phyloP scores from a whole-genome alignment of 1,139 yeast species.

The Nakaseomyces glabratus region DNA sequence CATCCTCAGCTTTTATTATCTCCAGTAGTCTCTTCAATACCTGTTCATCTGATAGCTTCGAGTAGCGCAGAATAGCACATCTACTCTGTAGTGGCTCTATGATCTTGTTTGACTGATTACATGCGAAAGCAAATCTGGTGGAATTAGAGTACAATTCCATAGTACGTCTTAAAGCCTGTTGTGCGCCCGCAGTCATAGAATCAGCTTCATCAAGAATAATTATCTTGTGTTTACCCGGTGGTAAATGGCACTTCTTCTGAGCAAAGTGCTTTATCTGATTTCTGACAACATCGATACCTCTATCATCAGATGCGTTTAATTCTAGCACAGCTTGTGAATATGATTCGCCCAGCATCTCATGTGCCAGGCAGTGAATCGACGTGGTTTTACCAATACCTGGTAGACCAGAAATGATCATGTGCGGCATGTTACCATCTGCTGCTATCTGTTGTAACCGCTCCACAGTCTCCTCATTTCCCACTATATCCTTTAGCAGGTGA shows the following conservation, averaged over 20 bases:
- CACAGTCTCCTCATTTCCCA: conserved; percentile 87
- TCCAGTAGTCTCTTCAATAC: conserved; percentile 69
- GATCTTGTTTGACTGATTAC: conserved; percentile 88
- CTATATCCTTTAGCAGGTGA: conserved; percentile 64
- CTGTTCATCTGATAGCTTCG: conserved; percentile 75
- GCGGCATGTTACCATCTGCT: conserved; percentile 93
- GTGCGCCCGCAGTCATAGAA: conserved; percentile 88
- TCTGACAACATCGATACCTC: conserved; percentile 93
- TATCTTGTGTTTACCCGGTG: conserved; percentile 73
- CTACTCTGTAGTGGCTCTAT: conserved; percentile 95
- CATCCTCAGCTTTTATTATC: conserved; percentile 59
- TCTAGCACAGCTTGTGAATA: conserved; percentile 82
- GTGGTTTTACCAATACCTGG: conserved; percentile 99
- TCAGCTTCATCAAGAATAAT: conserved; percentile 92
- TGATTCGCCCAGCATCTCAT: conserved; percentile 66
- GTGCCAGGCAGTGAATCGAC: conserved; percentile 81
- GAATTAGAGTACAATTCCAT: conserved; percentile 94
- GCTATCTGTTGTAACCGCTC: conserved; percentile 79
- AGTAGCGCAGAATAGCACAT: conserved; percentile 87
- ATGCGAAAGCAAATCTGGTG: conserved; percentile 95
- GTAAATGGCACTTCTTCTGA: conserved; percentile 75
- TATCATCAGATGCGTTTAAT: conserved; percentile 89
- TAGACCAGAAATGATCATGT: conserved; percentile 82
- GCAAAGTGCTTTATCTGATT: conserved; percentile 92
- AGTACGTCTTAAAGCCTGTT: conserved; percentile 92